Base-by-base conservation (phyloP, 306 rosid genomes). In the Canavalia ensiformis region DNA sequence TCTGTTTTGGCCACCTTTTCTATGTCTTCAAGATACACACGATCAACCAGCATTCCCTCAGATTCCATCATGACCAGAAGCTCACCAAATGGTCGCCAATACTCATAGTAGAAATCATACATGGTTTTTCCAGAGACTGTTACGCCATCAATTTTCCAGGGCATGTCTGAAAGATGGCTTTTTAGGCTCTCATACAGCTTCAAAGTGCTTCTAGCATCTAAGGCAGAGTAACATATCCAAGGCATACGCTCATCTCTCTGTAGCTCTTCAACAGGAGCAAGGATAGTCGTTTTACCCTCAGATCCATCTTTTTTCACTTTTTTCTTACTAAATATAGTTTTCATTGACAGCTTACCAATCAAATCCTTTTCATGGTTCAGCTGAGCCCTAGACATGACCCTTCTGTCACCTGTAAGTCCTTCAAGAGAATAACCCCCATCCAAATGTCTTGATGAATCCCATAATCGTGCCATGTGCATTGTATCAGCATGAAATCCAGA, bases 401-500 rank as follows among this genome's bases (percentile, higher is more conserved):
- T 87, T 74, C 72, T 81, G 80, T 92, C 92, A 63, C 91, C 79
- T 8, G 97, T 85, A 62, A 95, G 95, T 69, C 94, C 97, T 89
- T 95, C 98, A 74, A 95, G 97, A 82, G 98, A 95, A 84, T 95
- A 95, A 60, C 97, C 98, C 51, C 98, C 98, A 73, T 81, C 79
- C 42, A 83, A 64, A 18, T 87, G 91, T 77, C 98, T 92, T 37
- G 98, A 92, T 44, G 98, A 95, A 90, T 95, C 97, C 98, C 98
- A 95, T 70, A 95, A 69, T 37, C 98, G 97, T 54, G 98, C 98
- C 97, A 95, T 90, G 84, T 95, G 98, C 97, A 95, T 95, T 50
- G 98, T 95, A 83, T 95, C 98, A 7, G 98, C 98, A 71, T 91
- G 97, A 84, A 95, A 95, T 84, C 98, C 98, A 47, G 97, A 91